Conservation (phyloP, 2,329 filamentous ascomycete genomes). For the Penicillium frequentans region DNA sequence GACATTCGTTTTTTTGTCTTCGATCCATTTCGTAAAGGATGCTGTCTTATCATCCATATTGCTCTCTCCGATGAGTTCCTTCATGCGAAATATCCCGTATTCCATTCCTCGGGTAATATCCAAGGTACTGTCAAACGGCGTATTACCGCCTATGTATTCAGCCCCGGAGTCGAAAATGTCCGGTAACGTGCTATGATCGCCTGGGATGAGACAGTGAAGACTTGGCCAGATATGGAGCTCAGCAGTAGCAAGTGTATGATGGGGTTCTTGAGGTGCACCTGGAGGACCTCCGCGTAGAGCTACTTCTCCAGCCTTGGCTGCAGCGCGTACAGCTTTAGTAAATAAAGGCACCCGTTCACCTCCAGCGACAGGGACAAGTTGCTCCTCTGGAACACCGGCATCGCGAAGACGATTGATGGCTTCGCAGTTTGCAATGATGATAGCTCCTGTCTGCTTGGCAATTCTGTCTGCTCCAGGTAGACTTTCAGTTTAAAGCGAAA, state of each 20-base stretch:
- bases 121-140: neutral
- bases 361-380: neutral
- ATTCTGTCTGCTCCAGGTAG: neutral
- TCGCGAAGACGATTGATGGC: neutral
- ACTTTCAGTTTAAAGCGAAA: neutral
- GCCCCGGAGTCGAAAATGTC: neutral
- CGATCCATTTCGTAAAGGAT: neutral
- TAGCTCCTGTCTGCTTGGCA: neutral
- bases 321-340: neutral
- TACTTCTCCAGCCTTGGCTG: neutral
- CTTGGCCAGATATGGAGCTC: neutral
- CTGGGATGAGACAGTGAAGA: neutral
- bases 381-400: neutral
- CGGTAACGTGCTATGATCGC: neutral
- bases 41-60: neutral
- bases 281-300: neutral
- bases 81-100: neutral
- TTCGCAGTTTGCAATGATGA: neutral
- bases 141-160: neutral
- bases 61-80: neutral
- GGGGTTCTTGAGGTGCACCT: neutral
- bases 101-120: neutral
- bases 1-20: neutral
- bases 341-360: neutral
- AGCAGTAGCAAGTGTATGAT: neutral